Percentiles rank a stretch among this genome's conserved stretches.
Conservation (phyloP, 106 monocot species). For the Chionographis japonica region DNA sequence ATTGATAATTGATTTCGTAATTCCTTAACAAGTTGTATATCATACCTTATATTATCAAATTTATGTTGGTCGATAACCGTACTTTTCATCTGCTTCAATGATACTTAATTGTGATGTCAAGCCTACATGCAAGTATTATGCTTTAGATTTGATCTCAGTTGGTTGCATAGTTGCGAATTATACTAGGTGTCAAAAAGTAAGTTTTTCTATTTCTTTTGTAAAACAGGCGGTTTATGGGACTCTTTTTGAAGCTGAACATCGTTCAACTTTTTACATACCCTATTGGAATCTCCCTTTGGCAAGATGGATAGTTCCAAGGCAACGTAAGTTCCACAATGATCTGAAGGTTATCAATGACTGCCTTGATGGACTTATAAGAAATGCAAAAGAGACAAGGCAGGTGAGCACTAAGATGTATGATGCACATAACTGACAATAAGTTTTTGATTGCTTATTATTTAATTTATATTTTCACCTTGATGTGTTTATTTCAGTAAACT, state of each 20-base stretch:
- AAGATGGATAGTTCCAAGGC: conserved; percentile 92
- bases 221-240: conserved; percentile 94
- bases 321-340: conserved; percentile 80
- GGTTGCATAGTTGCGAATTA: too few species aligned
- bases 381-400: conserved; percentile 93
- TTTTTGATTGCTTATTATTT: neutral
- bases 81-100: too few species aligned
- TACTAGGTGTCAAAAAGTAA: too few species aligned
- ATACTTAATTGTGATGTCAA: too few species aligned
- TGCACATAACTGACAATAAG: neutral
- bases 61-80: too few species aligned
- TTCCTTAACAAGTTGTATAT: too few species aligned
- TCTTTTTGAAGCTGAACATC: conserved; percentile 96
- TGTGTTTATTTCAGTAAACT: neutral
- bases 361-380: conserved; percentile 84
- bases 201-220: neutral
- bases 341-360: conserved; percentile 85
- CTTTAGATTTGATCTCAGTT: too few species aligned
- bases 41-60: too few species aligned
- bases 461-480: neutral
- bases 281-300: conserved; percentile 98
- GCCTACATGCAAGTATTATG: too few species aligned
- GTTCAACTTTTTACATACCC: conserved; percentile 97
- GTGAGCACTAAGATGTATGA: conserved; percentile 27
- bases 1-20: too few species aligned